phyloP scores from a whole-genome alignment of 1,284 basidiomycete species.

The Cryptococcus sp. region DNA sequence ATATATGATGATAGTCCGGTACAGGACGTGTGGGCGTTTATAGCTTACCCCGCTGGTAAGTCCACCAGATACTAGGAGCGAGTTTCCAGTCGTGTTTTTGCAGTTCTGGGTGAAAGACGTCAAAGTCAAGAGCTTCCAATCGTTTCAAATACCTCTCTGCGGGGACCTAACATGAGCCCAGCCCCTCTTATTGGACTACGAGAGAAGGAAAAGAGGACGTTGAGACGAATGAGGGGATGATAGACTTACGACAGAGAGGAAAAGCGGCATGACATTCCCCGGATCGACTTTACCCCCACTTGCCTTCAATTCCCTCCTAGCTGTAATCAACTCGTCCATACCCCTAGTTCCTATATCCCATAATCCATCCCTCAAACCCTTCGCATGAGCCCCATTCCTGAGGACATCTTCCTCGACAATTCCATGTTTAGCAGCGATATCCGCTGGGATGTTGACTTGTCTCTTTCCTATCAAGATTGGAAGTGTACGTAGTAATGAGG shows the following conservation, averaged over 20 bases:
- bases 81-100: conserved; percentile 77
- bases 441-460: conserved; percentile 74
- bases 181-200: neutral
- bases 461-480: conserved; percentile 70
- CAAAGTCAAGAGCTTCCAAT: conserved; percentile 73
- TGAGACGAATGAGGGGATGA: neutral
- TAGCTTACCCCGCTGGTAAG: conserved; percentile 50
- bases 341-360: conserved; percentile 86
- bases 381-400: conserved; percentile 61
- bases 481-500: conserved; percentile 63
- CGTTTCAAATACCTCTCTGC: conserved; percentile 66
- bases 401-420: conserved; percentile 85
- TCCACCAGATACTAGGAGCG: conserved; percentile 78
- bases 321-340: conserved; percentile 84
- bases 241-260: conserved; percentile 67
- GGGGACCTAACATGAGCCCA: conserved; percentile 61
- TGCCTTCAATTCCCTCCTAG: conserved; percentile 66
- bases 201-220: neutral
- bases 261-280: conserved; percentile 64
- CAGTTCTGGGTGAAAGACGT: conserved; percentile 70
- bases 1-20: neutral
- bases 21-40: conserved; percentile 13
- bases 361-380: conserved; percentile 58
- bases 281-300: conserved; percentile 58
- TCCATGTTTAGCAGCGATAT: conserved; percentile 72